These are phyloP conservation scores for Sarocladium strictum DNA, from an alignment of 2,329 filamentous ascomycete genomes.

Conservation along the genomic window DNA sequence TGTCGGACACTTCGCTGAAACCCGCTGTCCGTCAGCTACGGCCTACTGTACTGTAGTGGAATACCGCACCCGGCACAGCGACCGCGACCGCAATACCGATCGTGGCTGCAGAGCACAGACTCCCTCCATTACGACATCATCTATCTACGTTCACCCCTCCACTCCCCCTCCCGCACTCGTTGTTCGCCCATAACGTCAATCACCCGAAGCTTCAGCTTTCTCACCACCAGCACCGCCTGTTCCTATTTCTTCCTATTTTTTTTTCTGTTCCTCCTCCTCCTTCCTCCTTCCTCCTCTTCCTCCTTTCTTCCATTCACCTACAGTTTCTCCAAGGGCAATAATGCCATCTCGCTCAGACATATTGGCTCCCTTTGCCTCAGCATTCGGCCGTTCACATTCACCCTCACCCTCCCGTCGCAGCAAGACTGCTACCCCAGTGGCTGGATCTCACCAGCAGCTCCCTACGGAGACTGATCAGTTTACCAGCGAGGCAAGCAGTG, in stretches of 20 bases:
- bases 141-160: neutral
- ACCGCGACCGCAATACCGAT: too few relatives aligned
- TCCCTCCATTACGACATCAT: conserved; percentile 1
- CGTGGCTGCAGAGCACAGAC: too few relatives aligned
- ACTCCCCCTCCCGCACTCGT: neutral
- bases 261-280: neutral
- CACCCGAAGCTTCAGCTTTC: conserved; percentile 1
- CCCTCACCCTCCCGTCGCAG: conserved; percentile 12
- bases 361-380: conserved; percentile 25
- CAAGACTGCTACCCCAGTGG: neutral
- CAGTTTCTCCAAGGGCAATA: conserved; percentile 8
- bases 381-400: conserved; percentile 23
- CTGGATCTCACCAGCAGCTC: neutral
- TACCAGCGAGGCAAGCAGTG: conserved; percentile 11
- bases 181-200: conserved; percentile 4
- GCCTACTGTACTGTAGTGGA: too few relatives aligned
- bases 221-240: neutral
- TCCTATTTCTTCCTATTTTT: neutral
- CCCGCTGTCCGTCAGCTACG: too few relatives aligned
- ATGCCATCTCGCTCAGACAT: conserved; percentile 25
- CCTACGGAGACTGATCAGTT: neutral
- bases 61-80: too few relatives aligned
- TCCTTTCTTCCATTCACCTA: neutral
- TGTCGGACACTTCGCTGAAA: too few relatives aligned
- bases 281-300: neutral